phyloP scores from a whole-genome alignment of 768 basidiomycete species.

The Amanita brunnescens region DNA sequence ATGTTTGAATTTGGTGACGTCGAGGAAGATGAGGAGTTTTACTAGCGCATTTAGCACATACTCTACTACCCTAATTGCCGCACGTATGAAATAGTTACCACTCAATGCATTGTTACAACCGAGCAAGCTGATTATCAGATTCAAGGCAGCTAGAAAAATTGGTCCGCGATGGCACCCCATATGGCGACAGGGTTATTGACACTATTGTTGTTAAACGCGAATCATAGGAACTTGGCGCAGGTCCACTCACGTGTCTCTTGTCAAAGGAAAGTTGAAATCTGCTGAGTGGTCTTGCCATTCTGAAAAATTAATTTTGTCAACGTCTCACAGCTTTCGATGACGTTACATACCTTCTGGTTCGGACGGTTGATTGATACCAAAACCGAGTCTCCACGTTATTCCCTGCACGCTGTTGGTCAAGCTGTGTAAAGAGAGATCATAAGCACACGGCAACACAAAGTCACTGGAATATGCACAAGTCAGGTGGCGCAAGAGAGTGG shows the following conservation, averaged over 20 bases:
- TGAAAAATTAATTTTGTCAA: neutral
- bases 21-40: constrained; percentile 59
- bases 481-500: constrained; percentile 46
- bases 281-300: constrained; percentile 56
- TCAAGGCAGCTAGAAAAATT: constrained; percentile 9
- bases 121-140: neutral
- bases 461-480: constrained; percentile 34
- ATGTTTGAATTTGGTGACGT: constrained; percentile 93
- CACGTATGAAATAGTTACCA: neutral
- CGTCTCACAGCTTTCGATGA: neutral
- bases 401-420: constrained; percentile 50
- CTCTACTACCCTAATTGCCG: neutral
- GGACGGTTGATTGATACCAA: constrained; percentile 41
- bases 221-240: neutral
- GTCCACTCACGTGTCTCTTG: constrained; percentile 35
- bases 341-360: constrained; percentile 42
- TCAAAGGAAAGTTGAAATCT: constrained; percentile 42
- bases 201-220: constrained; percentile 19
- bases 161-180: constrained; percentile 40
- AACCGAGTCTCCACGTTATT: constrained; percentile 57
- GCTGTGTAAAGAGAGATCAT: constrained; percentile 17
- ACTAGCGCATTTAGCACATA: neutral
- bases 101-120: neutral
- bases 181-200: constrained; percentile 49
- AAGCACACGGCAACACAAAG: neutral